Base-by-base conservation (phyloP, 169 alveolate species). In the Eimeria necatrix region DNA sequence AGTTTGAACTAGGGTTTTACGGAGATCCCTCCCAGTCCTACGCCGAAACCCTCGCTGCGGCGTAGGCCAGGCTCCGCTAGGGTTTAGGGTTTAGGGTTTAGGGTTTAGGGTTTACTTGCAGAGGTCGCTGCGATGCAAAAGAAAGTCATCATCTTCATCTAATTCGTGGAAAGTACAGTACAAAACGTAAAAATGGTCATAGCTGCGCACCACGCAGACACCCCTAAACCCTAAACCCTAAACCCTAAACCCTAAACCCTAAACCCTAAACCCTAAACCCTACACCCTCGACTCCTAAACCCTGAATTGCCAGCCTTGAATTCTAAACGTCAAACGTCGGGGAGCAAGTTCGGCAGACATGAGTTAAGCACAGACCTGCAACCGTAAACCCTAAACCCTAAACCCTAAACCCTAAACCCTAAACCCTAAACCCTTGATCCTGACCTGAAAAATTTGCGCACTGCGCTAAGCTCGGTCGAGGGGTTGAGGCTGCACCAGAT, bases 121-220 rank as follows among this genome's bases (percentile, higher is more conserved):
- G 59, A 84, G 78, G 59, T 84, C 92, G 14, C 74, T 26, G 78
- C 92, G 92, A 18, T 84, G 68, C 12, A 84, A 56, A 56, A 84
- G 92, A 56, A 84, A 84, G 41, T 84, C 92, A 26, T 84, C 92
- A 32, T 84, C 92, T 24, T 84, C 92, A n/a, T 84, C 92, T 5
- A 84, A 49, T 7, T 64, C 92, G 32, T 84, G 92, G 59, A 84
- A 84, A 18, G 92, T 56, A 76, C 92, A 84, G 59, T 84, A 84
- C 41, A 84, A 84, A 16, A 84, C 80, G 22, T 84, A 84, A 46
- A 84, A 84, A n/a, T 84, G 92, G 26, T 84, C 92, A 49, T 84
- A 84, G 92, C 92, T 84, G 92, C 41, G 41, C 41, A 32, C 41
- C 41, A 32, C 41, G 41, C 41, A 32, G 2, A 32, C 0, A 32